Percentiles rank a stretch among this genome's conserved stretches.
These are phyloP conservation scores for Curvularia lunata DNA, from an alignment of 2,329 filamentous ascomycete genomes.

Conservation along the genomic window DNA sequence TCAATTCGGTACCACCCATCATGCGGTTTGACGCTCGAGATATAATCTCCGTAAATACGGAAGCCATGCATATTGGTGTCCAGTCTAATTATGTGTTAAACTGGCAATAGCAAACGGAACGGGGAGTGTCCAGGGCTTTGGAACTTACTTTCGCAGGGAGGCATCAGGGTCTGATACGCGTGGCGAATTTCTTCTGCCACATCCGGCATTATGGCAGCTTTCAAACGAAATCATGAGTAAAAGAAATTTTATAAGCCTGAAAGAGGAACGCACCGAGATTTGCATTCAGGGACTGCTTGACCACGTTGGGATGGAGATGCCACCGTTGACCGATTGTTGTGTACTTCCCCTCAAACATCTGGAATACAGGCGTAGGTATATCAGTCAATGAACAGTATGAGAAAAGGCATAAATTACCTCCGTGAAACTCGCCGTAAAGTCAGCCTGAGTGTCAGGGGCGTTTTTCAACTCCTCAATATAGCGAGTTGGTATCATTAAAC, in stretches of 20 bases:
- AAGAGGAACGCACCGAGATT: not conserved
- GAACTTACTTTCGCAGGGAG: not conserved
- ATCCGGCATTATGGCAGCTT: too few species aligned
- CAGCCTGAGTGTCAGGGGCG: not conserved
- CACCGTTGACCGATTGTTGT: conserved; percentile 3
- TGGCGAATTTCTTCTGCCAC: too few species aligned
- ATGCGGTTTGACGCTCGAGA: not conserved
- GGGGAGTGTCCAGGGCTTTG: too few species aligned
- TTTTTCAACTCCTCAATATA: conserved; percentile 3
- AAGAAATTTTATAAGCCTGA: too few species aligned
- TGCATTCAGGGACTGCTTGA: not conserved
- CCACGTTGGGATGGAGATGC: conserved; percentile 1
- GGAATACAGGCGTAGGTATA: too few species aligned
- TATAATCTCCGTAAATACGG: not conserved
- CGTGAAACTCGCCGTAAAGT: not conserved
- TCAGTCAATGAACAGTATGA: too few species aligned
- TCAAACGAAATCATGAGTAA: too few species aligned
- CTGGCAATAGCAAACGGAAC: too few species aligned
- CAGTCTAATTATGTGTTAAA: not conserved
- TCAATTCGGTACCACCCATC: not conserved
- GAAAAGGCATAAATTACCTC: too few species aligned
- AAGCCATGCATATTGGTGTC: not conserved
- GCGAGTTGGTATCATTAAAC: conserved; percentile 2
- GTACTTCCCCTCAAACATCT: conserved; percentile 6
- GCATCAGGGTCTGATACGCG: too few species aligned